A percentile compares a stretch with the other conserved stretches of the same genome.
Evolutionary conservation across 2,329 filamentous ascomycete genomes (phyloP).

Genomic region (Fusarium temperatum): DNA sequence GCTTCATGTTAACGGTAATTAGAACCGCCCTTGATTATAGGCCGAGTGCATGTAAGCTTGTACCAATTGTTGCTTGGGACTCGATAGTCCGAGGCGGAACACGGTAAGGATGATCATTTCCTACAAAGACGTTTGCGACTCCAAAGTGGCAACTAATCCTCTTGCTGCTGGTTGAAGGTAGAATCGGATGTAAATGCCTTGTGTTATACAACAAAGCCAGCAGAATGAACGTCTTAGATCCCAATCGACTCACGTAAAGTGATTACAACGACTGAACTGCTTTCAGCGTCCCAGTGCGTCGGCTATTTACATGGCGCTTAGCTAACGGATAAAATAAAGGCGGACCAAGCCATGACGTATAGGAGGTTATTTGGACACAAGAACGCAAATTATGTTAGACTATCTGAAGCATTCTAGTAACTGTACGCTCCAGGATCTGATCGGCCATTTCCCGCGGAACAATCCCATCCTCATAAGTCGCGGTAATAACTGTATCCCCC

Average conservation of each 20-base stretch:
- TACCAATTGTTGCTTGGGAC: too few relatives aligned
- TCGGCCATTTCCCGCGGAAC: neutral
- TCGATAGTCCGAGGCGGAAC: accelerated
- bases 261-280: accelerated
- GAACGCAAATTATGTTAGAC: neutral
- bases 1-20: too few relatives aligned
- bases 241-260: too few relatives aligned
- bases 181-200: too few relatives aligned
- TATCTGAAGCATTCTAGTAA: neutral
- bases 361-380: accelerated
- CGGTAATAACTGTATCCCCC: conserved; percentile 18
- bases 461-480: conserved; percentile 18
- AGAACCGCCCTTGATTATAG: accelerated
- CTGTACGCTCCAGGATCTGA: neutral
- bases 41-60: too few relatives aligned
- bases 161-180: accelerated
- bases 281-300: accelerated
- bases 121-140: accelerated
- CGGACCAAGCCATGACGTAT: neutral
- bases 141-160: too few relatives aligned
- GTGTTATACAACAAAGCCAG: too few relatives aligned
- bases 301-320: accelerated
- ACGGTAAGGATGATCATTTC: accelerated
- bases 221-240: too few relatives aligned
- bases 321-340: accelerated